phyloP scores from a whole-genome alignment of 306 rosid species.

The Medicago lupulina region DNA sequence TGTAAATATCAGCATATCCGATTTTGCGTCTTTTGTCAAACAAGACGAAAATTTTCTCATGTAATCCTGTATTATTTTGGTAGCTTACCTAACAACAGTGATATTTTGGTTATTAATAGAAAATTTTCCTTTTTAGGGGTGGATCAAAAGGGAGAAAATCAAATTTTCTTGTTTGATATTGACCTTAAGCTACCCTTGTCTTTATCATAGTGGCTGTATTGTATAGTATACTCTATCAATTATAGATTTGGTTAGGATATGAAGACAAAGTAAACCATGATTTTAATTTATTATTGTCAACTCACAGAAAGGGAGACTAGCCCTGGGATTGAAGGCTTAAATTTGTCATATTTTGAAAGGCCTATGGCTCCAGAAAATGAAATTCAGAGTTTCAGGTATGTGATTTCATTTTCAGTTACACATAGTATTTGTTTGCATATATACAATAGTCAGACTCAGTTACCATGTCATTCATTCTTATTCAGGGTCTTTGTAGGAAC shows the following conservation, averaged over 20 bases:
- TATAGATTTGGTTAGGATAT: constrained; percentile 25
- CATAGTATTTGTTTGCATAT: constrained; percentile 3
- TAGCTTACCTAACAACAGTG: constrained; percentile 70
- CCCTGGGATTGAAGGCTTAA: constrained; percentile 75
- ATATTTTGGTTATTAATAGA: constrained; percentile 33
- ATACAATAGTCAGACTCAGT: neutral
- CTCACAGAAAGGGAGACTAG: constrained; percentile 68
- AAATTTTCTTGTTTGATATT: constrained; percentile 41
- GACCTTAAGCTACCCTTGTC: constrained; percentile 42
- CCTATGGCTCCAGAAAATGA: constrained; percentile 57
- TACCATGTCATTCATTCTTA: constrained; percentile 9
- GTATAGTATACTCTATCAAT: constrained; percentile 22
- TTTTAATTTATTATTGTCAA: constrained; percentile 33
- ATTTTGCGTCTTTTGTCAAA: constrained; percentile 32
- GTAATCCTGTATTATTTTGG: constrained; percentile 53
- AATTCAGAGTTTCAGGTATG: constrained; percentile 67
- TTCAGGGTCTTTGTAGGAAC: constrained; percentile 84
- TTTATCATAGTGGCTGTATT: constrained; percentile 23
- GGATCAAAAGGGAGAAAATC: neutral
- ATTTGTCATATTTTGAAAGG: constrained; percentile 67
- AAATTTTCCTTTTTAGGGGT: constrained; percentile 34
- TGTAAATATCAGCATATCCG: neutral
- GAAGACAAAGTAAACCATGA: constrained; percentile 22
- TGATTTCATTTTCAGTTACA: constrained; percentile 19
- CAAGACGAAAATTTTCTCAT: constrained; percentile 31